A percentile compares a stretch with the other conserved stretches of the same genome.
Evolutionary conservation across 2,329 filamentous ascomycete genomes (phyloP).

Genomic region (Microcera coccophila): DNA sequence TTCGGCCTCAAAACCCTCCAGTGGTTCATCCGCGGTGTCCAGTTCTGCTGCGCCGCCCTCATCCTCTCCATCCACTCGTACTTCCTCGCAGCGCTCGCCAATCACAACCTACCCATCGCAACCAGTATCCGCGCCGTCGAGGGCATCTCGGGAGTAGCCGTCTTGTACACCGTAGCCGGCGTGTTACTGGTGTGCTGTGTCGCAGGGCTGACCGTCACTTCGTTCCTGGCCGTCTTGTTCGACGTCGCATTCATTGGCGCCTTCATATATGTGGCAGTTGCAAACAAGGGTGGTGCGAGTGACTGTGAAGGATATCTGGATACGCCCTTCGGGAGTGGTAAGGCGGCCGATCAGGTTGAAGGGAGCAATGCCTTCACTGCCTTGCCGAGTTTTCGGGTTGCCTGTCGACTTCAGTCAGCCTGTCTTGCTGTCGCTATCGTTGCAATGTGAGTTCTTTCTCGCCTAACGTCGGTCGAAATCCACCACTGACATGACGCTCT

Average conservation of each 20-base stretch:
- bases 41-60: slow-evolving; percentile 68
- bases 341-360: slow-evolving; percentile 48
- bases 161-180: slow-evolving; percentile 71
- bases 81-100: slow-evolving; percentile 70
- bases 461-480: neutral
- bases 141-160: slow-evolving; percentile 70
- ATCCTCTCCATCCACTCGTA: slow-evolving; percentile 79
- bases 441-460: slow-evolving; percentile 55
- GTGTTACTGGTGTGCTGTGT: slow-evolving; percentile 74
- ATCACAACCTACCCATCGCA: slow-evolving; percentile 60
- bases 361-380: slow-evolving; percentile 44
- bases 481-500: neutral
- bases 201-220: slow-evolving; percentile 69
- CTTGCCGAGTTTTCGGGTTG: slow-evolving; percentile 46
- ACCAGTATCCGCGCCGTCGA: slow-evolving; percentile 68
- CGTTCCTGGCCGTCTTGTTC: slow-evolving; percentile 67
- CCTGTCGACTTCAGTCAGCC: slow-evolving; percentile 74
- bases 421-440: slow-evolving; percentile 75
- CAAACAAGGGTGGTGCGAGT: slow-evolving; percentile 65
- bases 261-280: slow-evolving; percentile 77
- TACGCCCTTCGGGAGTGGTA: slow-evolving; percentile 66
- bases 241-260: slow-evolving; percentile 72
- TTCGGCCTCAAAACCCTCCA: slow-evolving; percentile 64
- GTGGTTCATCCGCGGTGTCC: slow-evolving; percentile 67
- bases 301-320: slow-evolving; percentile 58